Conservation (phyloP, 2,329 filamentous ascomycete species). For the Calonectria pteridis region DNA sequence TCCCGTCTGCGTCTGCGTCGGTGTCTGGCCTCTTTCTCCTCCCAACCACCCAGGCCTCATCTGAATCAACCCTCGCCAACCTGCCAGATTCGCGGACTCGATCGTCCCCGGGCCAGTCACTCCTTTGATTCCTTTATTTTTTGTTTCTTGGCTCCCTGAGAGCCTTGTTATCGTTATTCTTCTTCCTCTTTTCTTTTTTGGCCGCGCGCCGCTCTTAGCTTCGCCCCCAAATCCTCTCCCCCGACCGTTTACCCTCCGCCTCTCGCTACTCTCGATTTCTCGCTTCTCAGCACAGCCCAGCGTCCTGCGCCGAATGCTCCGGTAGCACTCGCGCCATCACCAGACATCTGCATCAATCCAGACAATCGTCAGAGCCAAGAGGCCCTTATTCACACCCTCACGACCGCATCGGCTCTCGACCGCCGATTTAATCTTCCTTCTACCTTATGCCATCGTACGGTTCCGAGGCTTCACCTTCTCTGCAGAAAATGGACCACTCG, state of each 20-base stretch:
- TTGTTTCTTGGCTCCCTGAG: slow-evolving; percentile 11
- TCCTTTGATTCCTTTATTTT: slow-evolving; percentile 37
- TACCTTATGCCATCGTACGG: slow-evolving; percentile 81
- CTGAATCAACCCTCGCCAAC: slow-evolving; percentile 20
- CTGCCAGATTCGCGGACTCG: slow-evolving; percentile 31
- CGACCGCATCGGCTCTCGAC: slow-evolving; percentile 11
- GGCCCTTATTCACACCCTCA: background rate
- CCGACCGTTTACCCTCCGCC: slow-evolving; percentile 21
- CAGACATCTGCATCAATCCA: slow-evolving; percentile 7
- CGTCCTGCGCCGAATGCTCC: slow-evolving; percentile 42
- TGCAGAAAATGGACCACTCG: slow-evolving; percentile 84
- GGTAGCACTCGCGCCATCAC: slow-evolving; percentile 44
- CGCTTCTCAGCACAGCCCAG: slow-evolving; percentile 26
- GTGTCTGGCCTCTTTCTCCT: slow-evolving; percentile 27
- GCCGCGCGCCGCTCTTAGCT: slow-evolving; percentile 32
- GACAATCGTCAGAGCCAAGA: background rate
- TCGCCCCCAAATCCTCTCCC: slow-evolving; percentile 19
- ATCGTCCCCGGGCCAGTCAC: slow-evolving; percentile 37
- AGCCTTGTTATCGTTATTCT: background rate
- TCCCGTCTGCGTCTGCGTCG: slow-evolving; percentile 30
- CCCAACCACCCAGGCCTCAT: slow-evolving; percentile 31
- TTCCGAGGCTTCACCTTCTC: slow-evolving; percentile 78
- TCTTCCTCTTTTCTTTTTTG: slow-evolving; percentile 20
- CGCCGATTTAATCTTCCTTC: slow-evolving; percentile 8
- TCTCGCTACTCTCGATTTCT: slow-evolving; percentile 25